phyloP scores from a whole-genome alignment of 2,329 filamentous ascomycete genomes.

The Hypocreales sp. region DNA sequence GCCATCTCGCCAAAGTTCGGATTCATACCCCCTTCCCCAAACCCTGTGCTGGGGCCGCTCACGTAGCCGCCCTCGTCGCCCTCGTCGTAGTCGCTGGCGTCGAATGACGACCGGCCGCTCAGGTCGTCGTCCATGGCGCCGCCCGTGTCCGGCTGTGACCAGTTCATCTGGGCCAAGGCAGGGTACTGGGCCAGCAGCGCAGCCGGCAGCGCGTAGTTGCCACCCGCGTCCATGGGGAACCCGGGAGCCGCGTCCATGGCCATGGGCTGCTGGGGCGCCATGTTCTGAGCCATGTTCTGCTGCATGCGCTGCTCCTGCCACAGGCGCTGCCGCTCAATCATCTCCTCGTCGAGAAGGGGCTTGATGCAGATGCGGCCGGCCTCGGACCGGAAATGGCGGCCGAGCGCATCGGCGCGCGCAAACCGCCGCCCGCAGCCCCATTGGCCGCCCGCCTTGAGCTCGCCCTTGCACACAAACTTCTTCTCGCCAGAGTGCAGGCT shows the following conservation, averaged over 20 bases:
- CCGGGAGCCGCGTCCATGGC: slow-evolving; percentile 44
- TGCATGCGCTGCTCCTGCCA: slow-evolving; percentile 59
- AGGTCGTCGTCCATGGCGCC: slow-evolving; percentile 61
- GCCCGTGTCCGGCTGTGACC: slow-evolving; percentile 50
- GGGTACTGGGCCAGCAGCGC: slow-evolving; percentile 87
- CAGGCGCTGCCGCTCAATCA: slow-evolving; percentile 60
- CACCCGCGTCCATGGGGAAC: slow-evolving; percentile 38
- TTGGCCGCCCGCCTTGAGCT: slow-evolving; percentile 63
- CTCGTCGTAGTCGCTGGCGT: slow-evolving; percentile 64
- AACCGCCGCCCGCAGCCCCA: slow-evolving; percentile 94
- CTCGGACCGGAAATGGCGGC: slow-evolving; percentile 88
- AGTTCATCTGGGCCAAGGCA: slow-evolving; percentile 79
- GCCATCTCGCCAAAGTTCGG: slow-evolving; percentile 39
- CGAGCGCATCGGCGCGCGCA: slow-evolving; percentile 86
- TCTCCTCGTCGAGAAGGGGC: slow-evolving; percentile 90
- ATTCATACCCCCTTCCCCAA: slow-evolving; percentile 37
- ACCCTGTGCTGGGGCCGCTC: slow-evolving; percentile 44
- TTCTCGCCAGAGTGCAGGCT: slow-evolving; percentile 94
- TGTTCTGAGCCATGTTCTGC: slow-evolving; percentile 47
- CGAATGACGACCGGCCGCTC: slow-evolving; percentile 69
- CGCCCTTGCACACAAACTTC: slow-evolving; percentile 93
- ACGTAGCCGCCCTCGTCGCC: slow-evolving; percentile 57
- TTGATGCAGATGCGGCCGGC: slow-evolving; percentile 94
- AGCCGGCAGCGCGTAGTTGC: slow-evolving; percentile 60
- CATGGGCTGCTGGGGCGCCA: slow-evolving; percentile 37